Conservation (phyloP, 768 basidiomycete species). For the Fomitopsis serialis region DNA sequence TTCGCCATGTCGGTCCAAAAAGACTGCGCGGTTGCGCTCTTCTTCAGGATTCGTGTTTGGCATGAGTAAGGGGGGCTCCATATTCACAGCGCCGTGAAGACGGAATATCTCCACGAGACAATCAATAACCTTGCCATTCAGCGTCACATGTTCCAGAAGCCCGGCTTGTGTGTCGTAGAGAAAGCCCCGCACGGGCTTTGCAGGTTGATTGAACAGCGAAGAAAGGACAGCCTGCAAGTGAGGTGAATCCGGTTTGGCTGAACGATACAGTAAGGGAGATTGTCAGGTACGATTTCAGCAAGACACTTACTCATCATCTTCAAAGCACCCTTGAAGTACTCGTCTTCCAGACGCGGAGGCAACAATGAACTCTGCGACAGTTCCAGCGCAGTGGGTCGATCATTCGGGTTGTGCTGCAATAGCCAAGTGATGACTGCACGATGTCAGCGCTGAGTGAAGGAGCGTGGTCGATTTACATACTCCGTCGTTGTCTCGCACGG, state of each 20-base stretch:
- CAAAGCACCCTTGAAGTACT: slow-evolving; percentile 78
- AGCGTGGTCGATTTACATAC: slow-evolving; percentile 34
- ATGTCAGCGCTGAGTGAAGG: not conserved
- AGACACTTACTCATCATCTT: slow-evolving; percentile 60
- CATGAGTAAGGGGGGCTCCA: slow-evolving; percentile 80
- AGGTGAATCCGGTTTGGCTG: slow-evolving; percentile 76
- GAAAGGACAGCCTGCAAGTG: slow-evolving; percentile 77
- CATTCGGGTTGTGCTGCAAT: slow-evolving; percentile 74
- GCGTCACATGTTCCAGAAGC: slow-evolving; percentile 59
- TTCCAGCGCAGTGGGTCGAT: slow-evolving; percentile 78
- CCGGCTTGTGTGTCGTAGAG: slow-evolving; percentile 72
- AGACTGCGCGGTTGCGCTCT: slow-evolving; percentile 51
- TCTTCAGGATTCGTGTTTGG: slow-evolving; percentile 63
- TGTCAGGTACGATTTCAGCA: not conserved
- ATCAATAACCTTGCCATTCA: slow-evolving; percentile 75
- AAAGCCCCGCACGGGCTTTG: slow-evolving; percentile 57
- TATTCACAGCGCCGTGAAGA: slow-evolving; percentile 86
- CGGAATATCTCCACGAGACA: slow-evolving; percentile 73
- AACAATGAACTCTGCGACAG: slow-evolving; percentile 74
- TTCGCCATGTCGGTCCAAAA: slow-evolving; percentile 79
- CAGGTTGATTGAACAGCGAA: slow-evolving; percentile 71
- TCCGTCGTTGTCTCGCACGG: slow-evolving; percentile 60
- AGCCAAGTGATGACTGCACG: slow-evolving; percentile 72
- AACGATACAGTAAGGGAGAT: too few species aligned
- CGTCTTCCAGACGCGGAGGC: slow-evolving; percentile 75